phyloP scores from a whole-genome alignment of 805 yeast species.

The Maudiozyma bulderi region DNA sequence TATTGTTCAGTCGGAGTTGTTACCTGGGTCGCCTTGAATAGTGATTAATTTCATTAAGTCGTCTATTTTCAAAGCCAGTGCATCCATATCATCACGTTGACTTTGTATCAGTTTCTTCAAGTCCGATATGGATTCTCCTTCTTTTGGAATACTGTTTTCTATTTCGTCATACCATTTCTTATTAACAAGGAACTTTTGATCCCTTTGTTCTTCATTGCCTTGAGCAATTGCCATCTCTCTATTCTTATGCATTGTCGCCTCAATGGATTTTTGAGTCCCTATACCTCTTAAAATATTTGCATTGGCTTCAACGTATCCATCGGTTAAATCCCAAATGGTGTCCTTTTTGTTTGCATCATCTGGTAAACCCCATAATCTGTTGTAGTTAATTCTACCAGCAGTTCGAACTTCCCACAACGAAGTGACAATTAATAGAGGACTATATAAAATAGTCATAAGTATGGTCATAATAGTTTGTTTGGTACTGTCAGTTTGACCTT shows the following conservation, averaged over 20 bases:
- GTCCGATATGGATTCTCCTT: too few species aligned
- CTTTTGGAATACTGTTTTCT: neutral
- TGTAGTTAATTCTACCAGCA: constrained; percentile 64
- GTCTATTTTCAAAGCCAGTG: too few species aligned
- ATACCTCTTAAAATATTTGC: constrained; percentile 5
- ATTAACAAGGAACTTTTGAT: constrained; percentile 55
- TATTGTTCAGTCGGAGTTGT: too few species aligned
- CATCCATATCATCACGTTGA: too few species aligned
- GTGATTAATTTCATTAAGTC: too few species aligned
- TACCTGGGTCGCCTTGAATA: too few species aligned
- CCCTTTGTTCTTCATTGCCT: constrained; percentile 53
- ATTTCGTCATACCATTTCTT: constrained; percentile 41
- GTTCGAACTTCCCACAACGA: constrained; percentile 54
- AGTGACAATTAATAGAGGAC: constrained; percentile 54
- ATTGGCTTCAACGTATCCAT: constrained; percentile 44
- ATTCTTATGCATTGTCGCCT: constrained; percentile 30
- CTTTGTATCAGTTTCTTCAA: too few species aligned
- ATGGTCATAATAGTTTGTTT: constrained; percentile 22
- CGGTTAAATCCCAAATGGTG: constrained; percentile 75
- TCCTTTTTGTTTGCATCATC: constrained; percentile 77
- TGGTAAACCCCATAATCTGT: constrained; percentile 49
- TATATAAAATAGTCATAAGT: constrained; percentile 56
- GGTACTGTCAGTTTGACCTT: neutral
- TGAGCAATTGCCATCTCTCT: constrained; percentile 36
- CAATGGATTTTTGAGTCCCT: constrained; percentile 4